Evolutionary conservation across 1,139 yeast genomes (phyloP).

Genomic region (Geotrichum carabidarum): DNA sequence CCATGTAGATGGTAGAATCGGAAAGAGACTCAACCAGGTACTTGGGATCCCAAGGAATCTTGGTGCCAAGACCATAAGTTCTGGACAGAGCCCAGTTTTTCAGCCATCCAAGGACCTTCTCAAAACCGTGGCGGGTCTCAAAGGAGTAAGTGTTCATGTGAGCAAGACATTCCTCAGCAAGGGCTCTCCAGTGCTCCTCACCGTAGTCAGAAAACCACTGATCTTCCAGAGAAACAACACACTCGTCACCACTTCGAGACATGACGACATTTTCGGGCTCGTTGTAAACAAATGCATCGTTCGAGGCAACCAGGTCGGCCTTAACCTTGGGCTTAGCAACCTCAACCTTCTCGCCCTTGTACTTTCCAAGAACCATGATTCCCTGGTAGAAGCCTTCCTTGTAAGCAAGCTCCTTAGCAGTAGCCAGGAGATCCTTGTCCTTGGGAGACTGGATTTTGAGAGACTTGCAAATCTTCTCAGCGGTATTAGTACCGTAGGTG

Average conservation of each 20-base stretch:
- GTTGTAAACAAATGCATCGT: constrained; percentile 81
- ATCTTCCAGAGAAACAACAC: constrained; percentile 95
- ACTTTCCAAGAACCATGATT: constrained; percentile 70
- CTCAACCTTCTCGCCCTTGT: constrained; percentile 86
- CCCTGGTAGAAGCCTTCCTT: constrained; percentile 97
- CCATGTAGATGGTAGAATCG: constrained; percentile 94
- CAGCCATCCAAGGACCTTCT: constrained; percentile 93
- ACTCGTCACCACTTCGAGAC: constrained; percentile 94
- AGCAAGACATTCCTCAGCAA: constrained; percentile 75
- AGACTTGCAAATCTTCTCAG: constrained; percentile 77
- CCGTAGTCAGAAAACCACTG: constrained; percentile 99
- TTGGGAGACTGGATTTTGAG: constrained; percentile 92
- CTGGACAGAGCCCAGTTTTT: constrained; percentile 98
- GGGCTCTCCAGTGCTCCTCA: constrained; percentile 85
- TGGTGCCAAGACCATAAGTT: constrained; percentile 93
- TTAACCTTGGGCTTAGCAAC: constrained; percentile 83
- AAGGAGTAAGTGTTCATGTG: constrained; percentile 73
- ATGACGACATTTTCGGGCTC: constrained; percentile 90
- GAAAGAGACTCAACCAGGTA: constrained; percentile 91
- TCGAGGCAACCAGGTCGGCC: constrained; percentile 69
- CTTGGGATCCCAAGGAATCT: constrained; percentile 94
- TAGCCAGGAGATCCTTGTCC: constrained; percentile 77
- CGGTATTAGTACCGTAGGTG: constrained; percentile 84
- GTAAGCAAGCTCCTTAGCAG: constrained; percentile 91
- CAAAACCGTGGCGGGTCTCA: constrained; percentile 89